Percentiles rank a stretch among this genome's conserved stretches.
Conservation (phyloP, 73 alveolate species). For the Symbiodinium natans region DNA sequence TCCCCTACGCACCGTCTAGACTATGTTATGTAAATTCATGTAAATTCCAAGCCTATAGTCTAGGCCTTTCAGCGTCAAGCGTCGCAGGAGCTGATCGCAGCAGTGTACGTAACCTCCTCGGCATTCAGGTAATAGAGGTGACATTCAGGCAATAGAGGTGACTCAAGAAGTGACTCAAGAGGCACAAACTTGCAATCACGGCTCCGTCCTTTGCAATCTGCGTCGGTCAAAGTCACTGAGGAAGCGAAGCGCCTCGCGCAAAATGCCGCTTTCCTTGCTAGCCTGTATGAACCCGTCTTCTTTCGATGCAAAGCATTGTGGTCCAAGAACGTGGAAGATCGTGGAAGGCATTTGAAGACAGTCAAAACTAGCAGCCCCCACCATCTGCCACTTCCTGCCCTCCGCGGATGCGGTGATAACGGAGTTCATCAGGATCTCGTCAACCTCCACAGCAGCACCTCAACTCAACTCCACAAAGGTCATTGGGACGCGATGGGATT, state of each 20-base stretch:
- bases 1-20: no score
- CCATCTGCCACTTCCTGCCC: constrained; percentile 73
- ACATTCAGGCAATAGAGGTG: not conserved
- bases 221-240: constrained; percentile 37
- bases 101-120: constrained; percentile 71
- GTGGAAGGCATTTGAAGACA: not conserved
- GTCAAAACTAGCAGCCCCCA: not conserved
- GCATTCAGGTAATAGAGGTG: not conserved
- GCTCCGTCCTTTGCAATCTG: constrained; percentile 2
- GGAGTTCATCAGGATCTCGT: constrained; percentile 30
- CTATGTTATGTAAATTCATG: no score
- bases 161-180: not conserved
- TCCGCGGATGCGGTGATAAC: constrained; percentile 55
- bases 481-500: no score
- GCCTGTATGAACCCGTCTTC: no score
- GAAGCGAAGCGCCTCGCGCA: constrained; percentile 22
- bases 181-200: not conserved
- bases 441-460: not conserved
- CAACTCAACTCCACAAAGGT: no score
- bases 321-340: not conserved
- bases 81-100: constrained; percentile 75
- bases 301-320: no score
- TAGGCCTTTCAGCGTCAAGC: constrained; percentile 20
- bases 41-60: no score
- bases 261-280: no score